Conservation (phyloP, 2,329 filamentous ascomycete species). For the Ophiostoma ulmi region DNA sequence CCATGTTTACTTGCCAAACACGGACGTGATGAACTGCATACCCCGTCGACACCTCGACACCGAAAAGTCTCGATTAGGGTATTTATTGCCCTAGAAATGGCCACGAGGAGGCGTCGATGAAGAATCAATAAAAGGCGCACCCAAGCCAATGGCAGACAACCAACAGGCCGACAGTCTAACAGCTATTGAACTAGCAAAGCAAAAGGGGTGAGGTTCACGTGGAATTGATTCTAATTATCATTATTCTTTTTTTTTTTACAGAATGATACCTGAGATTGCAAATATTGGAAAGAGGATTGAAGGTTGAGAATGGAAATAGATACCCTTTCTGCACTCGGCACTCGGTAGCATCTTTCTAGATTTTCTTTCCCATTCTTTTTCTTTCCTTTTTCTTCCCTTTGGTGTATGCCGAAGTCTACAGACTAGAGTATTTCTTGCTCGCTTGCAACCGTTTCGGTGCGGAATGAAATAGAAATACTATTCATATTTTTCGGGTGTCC, state of each 20-base stretch:
- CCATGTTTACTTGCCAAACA: background rate
- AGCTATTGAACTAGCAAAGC: background rate
- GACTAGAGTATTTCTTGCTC: background rate
- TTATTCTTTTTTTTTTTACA: background rate
- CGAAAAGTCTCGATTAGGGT: background rate
- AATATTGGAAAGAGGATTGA: background rate
- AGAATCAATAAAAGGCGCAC: constrained; percentile 8
- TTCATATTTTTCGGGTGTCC: too few relatives aligned
- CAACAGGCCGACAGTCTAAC: background rate
- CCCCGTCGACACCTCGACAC: background rate
- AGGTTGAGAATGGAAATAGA: background rate
- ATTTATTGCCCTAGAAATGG: background rate
- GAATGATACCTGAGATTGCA: background rate
- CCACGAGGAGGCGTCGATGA: constrained; percentile 7
- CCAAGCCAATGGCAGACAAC: background rate
- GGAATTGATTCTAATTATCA: background rate
- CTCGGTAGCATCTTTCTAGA: background rate
- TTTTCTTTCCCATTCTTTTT: too few relatives aligned
- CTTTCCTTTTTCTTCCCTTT: too few relatives aligned
- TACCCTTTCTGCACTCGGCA: background rate
- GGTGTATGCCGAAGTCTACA: background rate
- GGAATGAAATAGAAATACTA: background rate
- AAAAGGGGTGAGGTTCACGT: background rate
- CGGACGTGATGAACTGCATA: background rate
- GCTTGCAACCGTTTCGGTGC: background rate